Conservation (phyloP, 768 basidiomycete species). For the Mycena sanguinolenta region DNA sequence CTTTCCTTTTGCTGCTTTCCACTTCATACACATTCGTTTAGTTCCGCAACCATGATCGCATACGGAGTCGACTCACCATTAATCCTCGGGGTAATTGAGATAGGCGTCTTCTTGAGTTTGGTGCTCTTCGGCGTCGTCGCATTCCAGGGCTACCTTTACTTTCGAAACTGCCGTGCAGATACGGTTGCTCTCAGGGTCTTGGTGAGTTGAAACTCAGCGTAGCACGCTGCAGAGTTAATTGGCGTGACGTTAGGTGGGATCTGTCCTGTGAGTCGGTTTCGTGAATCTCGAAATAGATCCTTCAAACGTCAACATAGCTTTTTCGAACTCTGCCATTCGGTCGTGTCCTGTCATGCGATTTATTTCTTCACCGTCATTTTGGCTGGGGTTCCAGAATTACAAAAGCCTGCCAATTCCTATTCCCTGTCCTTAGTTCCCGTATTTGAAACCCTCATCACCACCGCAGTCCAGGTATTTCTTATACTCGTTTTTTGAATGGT, state of each 20-base stretch:
- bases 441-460: constrained; percentile 44
- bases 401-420: constrained; percentile 35
- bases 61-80: constrained; percentile 26
- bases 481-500: no score
- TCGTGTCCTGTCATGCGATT: constrained; percentile 40
- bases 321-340: constrained; percentile 31
- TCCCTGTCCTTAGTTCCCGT: constrained; percentile 41
- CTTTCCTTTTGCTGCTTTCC: constrained; percentile 4
- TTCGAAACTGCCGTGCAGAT: constrained; percentile 16
- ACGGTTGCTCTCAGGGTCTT: constrained; percentile 19
- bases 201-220: constrained; percentile 3
- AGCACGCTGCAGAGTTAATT: neutral
- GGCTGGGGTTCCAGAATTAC: constrained; percentile 40
- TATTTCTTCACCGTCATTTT: constrained; percentile 48
- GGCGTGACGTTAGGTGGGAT: constrained; percentile 4
- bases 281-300: neutral
- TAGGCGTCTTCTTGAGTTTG: constrained; percentile 31
- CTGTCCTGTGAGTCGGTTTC: constrained; percentile 19
- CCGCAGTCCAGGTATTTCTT: constrained; percentile 18
- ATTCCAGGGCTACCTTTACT: constrained; percentile 30
- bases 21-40: constrained; percentile 5
- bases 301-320: neutral
- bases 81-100: constrained; percentile 27
- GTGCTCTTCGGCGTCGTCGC: constrained; percentile 30
- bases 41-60: constrained; percentile 18